These are phyloP conservation scores for Penicillium fuscoglaucum DNA, from an alignment of 2,329 filamentous ascomycete species.

Conservation along the genomic window DNA sequence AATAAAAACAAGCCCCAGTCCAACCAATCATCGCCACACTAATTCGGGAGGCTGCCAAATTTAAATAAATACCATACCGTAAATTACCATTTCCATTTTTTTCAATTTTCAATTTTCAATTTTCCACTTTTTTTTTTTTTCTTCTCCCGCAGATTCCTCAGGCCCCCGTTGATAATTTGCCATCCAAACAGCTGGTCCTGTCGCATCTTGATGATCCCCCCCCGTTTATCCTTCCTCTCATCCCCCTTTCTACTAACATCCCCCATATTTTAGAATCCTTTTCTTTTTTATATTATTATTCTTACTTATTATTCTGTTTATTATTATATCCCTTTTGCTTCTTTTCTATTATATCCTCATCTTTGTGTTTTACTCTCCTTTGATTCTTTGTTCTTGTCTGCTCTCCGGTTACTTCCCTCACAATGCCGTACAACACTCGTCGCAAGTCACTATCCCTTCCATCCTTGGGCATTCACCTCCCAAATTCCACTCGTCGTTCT, in stretches of 20 bases:
- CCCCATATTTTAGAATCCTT: conserved; percentile 9
- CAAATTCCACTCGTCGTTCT: conserved; percentile 59
- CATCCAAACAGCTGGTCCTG: conserved; percentile 18
- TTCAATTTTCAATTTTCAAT: neutral
- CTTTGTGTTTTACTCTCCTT: conserved; percentile 5
- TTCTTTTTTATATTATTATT: conserved; percentile 22
- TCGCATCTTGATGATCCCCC: conserved; percentile 24
- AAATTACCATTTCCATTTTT: neutral
- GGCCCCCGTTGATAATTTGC: conserved; percentile 17
- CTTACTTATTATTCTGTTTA: conserved; percentile 18
- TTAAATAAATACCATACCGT: conserved; percentile 15
- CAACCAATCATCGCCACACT: conserved; percentile 28
- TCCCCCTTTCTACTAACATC: conserved; percentile 17
- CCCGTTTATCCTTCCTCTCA: conserved; percentile 18
- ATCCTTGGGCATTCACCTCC: conserved; percentile 86
- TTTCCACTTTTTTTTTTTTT: neutral
- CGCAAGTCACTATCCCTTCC: conserved; percentile 92
- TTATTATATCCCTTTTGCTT: conserved; percentile 15
- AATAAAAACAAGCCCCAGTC: conserved; percentile 1
- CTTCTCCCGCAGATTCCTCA: conserved; percentile 19
- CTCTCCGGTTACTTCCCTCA: conserved; percentile 28
- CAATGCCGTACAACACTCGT: conserved; percentile 94
- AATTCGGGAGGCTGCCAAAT: conserved; percentile 19
- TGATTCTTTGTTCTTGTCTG: conserved; percentile 10
- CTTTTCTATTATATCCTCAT: conserved; percentile 5